phyloP scores from a whole-genome alignment of 2,329 filamentous ascomycete species.

The Penicillium sp. region DNA sequence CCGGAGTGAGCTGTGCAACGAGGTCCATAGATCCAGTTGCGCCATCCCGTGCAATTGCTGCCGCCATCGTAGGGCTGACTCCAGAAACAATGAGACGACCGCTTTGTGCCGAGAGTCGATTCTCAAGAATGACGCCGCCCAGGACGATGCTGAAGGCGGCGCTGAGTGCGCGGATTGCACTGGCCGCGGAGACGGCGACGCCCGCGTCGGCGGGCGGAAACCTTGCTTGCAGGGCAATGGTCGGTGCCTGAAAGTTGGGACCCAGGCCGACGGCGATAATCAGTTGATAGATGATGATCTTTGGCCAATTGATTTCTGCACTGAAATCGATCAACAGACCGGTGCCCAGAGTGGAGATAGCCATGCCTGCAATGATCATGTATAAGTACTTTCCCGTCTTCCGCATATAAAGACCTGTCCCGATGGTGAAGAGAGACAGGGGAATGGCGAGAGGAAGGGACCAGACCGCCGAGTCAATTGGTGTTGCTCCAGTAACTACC shows the following conservation, averaged over 20 bases:
- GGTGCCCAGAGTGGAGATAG: constrained; percentile 3
- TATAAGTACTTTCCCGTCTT: background rate
- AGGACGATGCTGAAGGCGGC: background rate
- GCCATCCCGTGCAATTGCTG: constrained; percentile 1
- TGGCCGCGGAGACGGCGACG: background rate
- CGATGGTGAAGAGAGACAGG: background rate
- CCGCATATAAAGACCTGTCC: constrained; percentile 6
- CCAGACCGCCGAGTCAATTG: constrained; percentile 25
- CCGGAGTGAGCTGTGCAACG: constrained; percentile 1
- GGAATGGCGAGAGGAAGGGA: constrained; percentile 24
- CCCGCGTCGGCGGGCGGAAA: constrained; percentile 1
- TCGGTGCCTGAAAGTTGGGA: constrained; percentile 22
- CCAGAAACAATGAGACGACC: constrained; percentile 1
- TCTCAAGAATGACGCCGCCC: constrained; percentile 3
- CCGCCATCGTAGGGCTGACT: background rate
- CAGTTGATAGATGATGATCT: constrained; percentile 22
- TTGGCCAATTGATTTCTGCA: constrained; percentile 6
- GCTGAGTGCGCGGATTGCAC: background rate
- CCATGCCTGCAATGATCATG: constrained; percentile 4
- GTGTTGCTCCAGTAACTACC: constrained; percentile 21
- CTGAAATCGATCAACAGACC: constrained; percentile 4
- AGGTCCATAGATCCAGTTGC: constrained; percentile 3
- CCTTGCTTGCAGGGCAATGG: constrained; percentile 14
- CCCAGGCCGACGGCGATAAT: constrained; percentile 20
- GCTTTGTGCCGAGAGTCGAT: constrained; percentile 1